These are phyloP conservation scores for Lactarius indigo DNA, from an alignment of 768 basidiomycete genomes.

Conservation along the genomic window DNA sequence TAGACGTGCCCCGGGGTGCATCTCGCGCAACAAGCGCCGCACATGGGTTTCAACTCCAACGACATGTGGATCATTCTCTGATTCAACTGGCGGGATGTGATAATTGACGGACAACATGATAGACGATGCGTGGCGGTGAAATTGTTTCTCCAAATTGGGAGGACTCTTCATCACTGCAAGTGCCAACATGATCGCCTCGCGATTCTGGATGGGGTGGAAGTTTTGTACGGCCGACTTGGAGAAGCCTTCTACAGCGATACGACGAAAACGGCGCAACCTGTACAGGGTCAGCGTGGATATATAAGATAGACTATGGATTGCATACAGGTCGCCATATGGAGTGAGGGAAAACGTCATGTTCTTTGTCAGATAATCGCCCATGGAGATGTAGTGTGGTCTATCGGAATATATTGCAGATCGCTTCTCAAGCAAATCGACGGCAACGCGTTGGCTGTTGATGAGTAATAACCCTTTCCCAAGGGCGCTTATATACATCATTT, in stretches of 20 bases:
- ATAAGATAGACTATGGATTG: neutral
- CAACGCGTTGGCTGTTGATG: neutral
- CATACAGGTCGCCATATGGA: neutral
- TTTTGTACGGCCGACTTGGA: neutral
- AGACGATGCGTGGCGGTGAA: neutral
- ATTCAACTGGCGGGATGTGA: neutral
- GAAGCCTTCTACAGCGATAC: neutral
- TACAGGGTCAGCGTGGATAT: neutral
- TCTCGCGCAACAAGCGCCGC: neutral
- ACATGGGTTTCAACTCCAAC: neutral
- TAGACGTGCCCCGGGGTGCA: neutral
- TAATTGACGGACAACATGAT: constrained; percentile 1
- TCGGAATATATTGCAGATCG: neutral
- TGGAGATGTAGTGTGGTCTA: neutral
- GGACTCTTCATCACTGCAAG: neutral
- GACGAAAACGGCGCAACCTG: neutral
- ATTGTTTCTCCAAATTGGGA: neutral
- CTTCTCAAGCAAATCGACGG: neutral
- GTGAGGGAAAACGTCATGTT: neutral
- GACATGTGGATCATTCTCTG: neutral
- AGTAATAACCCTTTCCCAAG: no score
- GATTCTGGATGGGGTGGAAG: neutral
- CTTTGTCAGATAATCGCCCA: neutral
- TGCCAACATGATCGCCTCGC: neutral
- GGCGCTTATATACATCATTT: no score